Base-by-base conservation (phyloP, 176 grass and related monocot species). In the Hordeum marinum region DNA sequence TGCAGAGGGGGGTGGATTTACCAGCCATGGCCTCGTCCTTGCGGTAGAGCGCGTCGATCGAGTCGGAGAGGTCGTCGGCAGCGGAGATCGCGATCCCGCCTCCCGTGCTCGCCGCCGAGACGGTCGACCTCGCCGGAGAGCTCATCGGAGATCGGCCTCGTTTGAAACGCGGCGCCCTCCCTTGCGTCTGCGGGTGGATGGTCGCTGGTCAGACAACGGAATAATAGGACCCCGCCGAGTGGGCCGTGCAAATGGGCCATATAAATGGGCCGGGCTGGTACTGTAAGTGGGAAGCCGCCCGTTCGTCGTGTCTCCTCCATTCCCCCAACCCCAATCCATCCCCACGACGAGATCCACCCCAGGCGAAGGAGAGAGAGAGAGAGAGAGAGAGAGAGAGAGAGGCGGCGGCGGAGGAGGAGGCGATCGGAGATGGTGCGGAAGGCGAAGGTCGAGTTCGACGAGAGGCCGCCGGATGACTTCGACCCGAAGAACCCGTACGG, bases 361-460 rank as follows among this genome's bases (percentile, higher is more conserved):
- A 23, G 63, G 32, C 69, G 10, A 64, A 32, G 15, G 41, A 31
- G 76, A 68, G 58, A 5, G 29, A 35, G 26, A n/a, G 39, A 62
- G 27, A 52, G 35, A 45, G 62, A 15, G 27, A 71, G 65, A n/a
- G n/a, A n/a, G n/a, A n/a, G n/a, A n/a, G n/a, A n/a, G 67, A 15
- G 70, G 59, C 61, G 70, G 78, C 75, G 77, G 61, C 50, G 71
- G 54, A 5, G 64, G 27, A 9, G 37, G 36, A 40, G 71, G 24
- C 31, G 17, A 18, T 74, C 52, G 58, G 84, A 89, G 77, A 98
- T 96, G 96, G 96, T 85, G 93, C 67, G 96, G 71, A 99, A 94
- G 90, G 90, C 90, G 75, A 99, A 91, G 93, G 96, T 99, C 0
- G 96, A 89, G 96, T 99, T 98, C 91, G 93, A 96, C 67, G 93